These are phyloP conservation scores for Hypoxylon sp. DNA, from an alignment of 2,329 filamentous ascomycete species.

Conservation along the genomic window DNA sequence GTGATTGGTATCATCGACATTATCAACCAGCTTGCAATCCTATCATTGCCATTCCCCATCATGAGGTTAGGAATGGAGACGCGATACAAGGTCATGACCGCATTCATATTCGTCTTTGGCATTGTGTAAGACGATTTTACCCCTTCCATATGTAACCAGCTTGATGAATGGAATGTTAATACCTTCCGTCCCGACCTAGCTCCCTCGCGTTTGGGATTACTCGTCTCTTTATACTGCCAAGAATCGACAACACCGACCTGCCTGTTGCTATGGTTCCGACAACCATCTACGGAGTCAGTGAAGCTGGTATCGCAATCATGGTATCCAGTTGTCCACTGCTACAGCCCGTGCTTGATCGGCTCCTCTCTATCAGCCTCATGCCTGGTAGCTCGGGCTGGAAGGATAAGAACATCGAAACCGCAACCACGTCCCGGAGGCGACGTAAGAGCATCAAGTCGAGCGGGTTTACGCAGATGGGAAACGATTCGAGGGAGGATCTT, in stretches of 20 bases:
- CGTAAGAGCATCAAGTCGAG: conserved; percentile 31
- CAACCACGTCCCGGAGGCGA: conserved; percentile 15
- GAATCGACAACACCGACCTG: conserved; percentile 32
- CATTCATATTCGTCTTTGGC: conserved; percentile 34
- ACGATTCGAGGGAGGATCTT: conserved; percentile 33
- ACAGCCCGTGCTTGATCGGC: conserved; percentile 35
- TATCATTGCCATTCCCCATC: conserved; percentile 37
- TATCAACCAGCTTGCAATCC: conserved; percentile 35
- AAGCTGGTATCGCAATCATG: conserved; percentile 40
- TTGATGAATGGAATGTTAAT: conserved; percentile 4
- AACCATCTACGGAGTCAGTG: conserved; percentile 35
- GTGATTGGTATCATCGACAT: conserved; percentile 36
- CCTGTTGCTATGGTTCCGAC: conserved; percentile 26
- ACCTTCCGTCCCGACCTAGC: conserved; percentile 10
- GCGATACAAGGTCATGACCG: conserved; percentile 34
- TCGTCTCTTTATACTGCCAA: conserved; percentile 23
- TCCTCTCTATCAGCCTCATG: conserved; percentile 10
- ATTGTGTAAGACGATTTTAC: conserved; percentile 36
- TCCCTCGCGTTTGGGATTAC: conserved; percentile 32
- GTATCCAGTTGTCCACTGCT: conserved; percentile 40
- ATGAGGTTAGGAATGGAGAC: conserved; percentile 29
- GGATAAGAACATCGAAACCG: conserved; percentile 18
- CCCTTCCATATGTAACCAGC: background rate
- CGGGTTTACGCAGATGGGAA: conserved; percentile 36
- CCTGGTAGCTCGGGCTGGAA: conserved; percentile 14